Evolutionary conservation across 2,329 filamentous ascomycete species (phyloP).

Genomic region (Epicoccum sorghinum): DNA sequence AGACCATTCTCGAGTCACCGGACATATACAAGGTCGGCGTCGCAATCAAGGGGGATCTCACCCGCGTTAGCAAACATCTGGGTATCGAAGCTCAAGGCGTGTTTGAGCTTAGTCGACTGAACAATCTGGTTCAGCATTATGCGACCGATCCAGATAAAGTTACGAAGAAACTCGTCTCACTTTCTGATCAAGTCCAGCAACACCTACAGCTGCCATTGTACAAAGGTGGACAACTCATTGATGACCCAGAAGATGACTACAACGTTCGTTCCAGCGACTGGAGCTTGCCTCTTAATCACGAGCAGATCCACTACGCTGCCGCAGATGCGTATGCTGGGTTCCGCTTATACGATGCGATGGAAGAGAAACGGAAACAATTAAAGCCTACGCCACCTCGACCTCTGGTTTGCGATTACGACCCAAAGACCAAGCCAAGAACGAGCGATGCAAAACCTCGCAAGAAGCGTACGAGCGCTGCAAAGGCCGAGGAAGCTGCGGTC

Average conservation of each 20-base stretch:
- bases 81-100: constrained; percentile 68
- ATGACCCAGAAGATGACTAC: constrained; percentile 21
- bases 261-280: constrained; percentile 76
- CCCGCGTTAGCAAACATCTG: constrained; percentile 67
- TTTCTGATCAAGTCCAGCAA: constrained; percentile 74
- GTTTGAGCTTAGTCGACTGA: constrained; percentile 83
- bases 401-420: constrained; percentile 68
- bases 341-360: constrained; percentile 74
- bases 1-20: constrained; percentile 72
- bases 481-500: constrained; percentile 13
- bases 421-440: constrained; percentile 31
- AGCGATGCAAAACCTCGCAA: constrained; percentile 15
- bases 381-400: constrained; percentile 74
- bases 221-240: constrained; percentile 67
- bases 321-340: constrained; percentile 85
- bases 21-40: constrained; percentile 78
- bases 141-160: constrained; percentile 65
- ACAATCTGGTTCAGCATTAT: constrained; percentile 68
- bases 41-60: constrained; percentile 67
- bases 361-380: constrained; percentile 70
- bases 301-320: constrained; percentile 76
- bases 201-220: constrained; percentile 75
- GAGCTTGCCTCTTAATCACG: constrained; percentile 64
- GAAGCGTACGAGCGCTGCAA: constrained; percentile 11
- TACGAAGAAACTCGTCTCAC: constrained; percentile 61